These are phyloP conservation scores for Ceratobasidium theobromae DNA, from an alignment of 1,284 basidiomycete species.

Conservation along the genomic window DNA sequence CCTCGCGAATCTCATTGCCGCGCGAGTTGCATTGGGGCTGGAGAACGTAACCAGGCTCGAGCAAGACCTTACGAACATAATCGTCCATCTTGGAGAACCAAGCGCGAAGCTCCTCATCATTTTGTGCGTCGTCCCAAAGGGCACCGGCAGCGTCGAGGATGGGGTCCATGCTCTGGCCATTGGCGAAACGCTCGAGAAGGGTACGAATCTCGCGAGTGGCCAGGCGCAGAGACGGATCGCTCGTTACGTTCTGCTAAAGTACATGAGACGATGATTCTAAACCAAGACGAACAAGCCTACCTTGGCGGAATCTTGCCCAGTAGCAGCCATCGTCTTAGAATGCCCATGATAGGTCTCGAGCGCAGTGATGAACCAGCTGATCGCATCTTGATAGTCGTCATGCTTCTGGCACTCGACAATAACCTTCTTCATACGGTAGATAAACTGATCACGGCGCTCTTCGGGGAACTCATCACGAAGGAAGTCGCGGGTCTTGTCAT, in stretches of 20 bases:
- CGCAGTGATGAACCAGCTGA: constrained; percentile 72
- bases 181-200: constrained; percentile 90
- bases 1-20: constrained; percentile 62
- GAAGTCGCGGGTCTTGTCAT: constrained; percentile 62
- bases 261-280: neutral
- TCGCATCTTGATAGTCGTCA: constrained; percentile 83
- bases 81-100: constrained; percentile 75
- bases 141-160: constrained; percentile 73
- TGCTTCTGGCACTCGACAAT: constrained; percentile 93
- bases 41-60: constrained; percentile 88
- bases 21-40: constrained; percentile 71
- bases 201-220: constrained; percentile 69
- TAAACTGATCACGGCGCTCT: constrained; percentile 80
- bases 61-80: constrained; percentile 71
- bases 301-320: constrained; percentile 44
- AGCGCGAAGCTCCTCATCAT: constrained; percentile 72
- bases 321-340: constrained; percentile 51
- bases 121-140: constrained; percentile 72
- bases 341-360: constrained; percentile 76
- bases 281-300: neutral
- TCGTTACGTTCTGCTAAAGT: constrained; percentile 45
- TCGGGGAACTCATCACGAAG: constrained; percentile 81
- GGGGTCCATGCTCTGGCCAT: constrained; percentile 64
- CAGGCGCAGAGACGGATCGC: constrained; percentile 58
- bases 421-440: constrained; percentile 81